Conservation (phyloP, 2,329 filamentous ascomycete genomes). For the Fusarium citri region DNA sequence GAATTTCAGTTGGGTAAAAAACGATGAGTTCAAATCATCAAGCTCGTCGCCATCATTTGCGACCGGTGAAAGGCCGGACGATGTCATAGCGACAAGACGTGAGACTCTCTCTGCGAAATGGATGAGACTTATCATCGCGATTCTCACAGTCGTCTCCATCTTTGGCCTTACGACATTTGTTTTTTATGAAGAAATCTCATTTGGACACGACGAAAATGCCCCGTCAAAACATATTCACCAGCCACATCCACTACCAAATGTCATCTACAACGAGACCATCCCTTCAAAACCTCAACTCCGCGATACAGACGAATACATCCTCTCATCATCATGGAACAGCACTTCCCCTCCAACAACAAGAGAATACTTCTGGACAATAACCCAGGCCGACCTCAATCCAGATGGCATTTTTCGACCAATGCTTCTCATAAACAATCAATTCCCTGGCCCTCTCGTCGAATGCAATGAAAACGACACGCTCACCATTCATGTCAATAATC, state of each 20-base stretch:
- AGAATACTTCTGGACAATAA: constrained; percentile 70
- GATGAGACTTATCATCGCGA: neutral
- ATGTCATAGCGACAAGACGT: fast-evolving
- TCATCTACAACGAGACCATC: constrained; percentile 43
- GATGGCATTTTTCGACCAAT: constrained; percentile 69
- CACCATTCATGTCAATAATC: constrained; percentile 75
- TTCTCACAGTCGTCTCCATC: constrained; percentile 37
- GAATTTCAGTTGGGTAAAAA: neutral
- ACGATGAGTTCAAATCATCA: neutral
- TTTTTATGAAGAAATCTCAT: constrained; percentile 21
- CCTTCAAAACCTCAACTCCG: constrained; percentile 45
- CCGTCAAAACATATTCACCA: constrained; percentile 4
- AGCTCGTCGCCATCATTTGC: neutral
- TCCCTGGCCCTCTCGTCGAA: constrained; percentile 78
- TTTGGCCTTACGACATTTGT: constrained; percentile 38
- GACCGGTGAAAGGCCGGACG: neutral
- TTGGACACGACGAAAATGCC: neutral
- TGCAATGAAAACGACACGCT: constrained; percentile 79
- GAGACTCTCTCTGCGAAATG: neutral
- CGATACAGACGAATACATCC: constrained; percentile 63
- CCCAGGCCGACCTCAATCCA: constrained; percentile 68
- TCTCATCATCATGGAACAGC: constrained; percentile 68
- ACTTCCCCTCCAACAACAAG: constrained; percentile 61
- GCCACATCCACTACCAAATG: neutral
- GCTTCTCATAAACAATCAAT: constrained; percentile 79